Percentiles rank a stretch among this genome's conserved stretches.
phyloP scores from a whole-genome alignment of 805 yeast genomes.

The Cyberlindnera lachancei region DNA sequence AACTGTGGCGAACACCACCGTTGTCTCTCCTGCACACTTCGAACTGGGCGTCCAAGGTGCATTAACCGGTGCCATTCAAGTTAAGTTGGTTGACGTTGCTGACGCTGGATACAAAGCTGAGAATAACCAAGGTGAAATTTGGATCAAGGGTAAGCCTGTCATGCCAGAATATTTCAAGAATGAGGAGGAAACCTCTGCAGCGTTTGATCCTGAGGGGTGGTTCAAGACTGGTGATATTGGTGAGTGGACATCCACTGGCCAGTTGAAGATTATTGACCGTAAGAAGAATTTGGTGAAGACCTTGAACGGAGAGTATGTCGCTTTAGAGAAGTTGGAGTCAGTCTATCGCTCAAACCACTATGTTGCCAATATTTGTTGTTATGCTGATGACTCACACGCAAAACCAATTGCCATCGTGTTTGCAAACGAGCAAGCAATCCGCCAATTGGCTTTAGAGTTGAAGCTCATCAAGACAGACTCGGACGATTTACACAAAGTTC shows the following conservation, averaged over 20 bases:
- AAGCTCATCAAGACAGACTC: slow-evolving; percentile 38
- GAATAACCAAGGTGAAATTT: slow-evolving; percentile 89
- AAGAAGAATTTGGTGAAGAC: slow-evolving; percentile 95
- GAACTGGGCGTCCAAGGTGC: slow-evolving; percentile 79
- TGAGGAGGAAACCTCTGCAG: slow-evolving; percentile 67
- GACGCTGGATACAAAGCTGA: slow-evolving; percentile 90
- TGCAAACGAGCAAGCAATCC: slow-evolving; percentile 65
- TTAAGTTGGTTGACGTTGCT: slow-evolving; percentile 82
- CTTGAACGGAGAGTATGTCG: slow-evolving; percentile 94
- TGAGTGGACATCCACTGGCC: slow-evolving; percentile 81
- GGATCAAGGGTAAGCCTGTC: slow-evolving; percentile 69
- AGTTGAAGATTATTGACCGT: slow-evolving; percentile 81
- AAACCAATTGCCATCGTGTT: slow-evolving; percentile 90
- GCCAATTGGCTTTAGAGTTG: slow-evolving; percentile 49
- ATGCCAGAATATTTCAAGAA: slow-evolving; percentile 76
- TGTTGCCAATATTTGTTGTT: slow-evolving; percentile 81
- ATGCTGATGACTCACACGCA: slow-evolving; percentile 81
- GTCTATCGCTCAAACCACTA: slow-evolving; percentile 75
- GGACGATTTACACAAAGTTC: slow-evolving; percentile 41
- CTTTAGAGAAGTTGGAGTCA: slow-evolving; percentile 89
- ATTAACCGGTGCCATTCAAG: slow-evolving; percentile 73
- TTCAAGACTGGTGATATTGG: slow-evolving; percentile 96
- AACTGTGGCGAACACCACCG: slow-evolving; percentile 82
- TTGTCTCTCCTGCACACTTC: slow-evolving; percentile 56
- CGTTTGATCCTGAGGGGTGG: slow-evolving; percentile 78